Conservation (phyloP, 805 yeast genomes). For the Metschnikowia peoriensis region DNA sequence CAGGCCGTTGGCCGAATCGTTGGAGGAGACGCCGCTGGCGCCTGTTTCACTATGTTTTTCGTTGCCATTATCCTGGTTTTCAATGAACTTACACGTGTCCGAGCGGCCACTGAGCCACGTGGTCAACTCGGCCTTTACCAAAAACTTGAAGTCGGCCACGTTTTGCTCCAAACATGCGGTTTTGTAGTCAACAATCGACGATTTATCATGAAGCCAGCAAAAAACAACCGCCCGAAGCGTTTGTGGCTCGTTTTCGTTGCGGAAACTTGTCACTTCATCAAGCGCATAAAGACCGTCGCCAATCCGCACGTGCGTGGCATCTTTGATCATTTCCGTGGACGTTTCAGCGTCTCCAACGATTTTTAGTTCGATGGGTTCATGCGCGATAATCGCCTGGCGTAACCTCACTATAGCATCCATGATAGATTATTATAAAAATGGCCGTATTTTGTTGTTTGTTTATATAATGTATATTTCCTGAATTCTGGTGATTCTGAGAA, state of each 20-base stretch:
- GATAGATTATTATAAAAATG: not conserved
- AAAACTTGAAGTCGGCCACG: slow-evolving; percentile 71
- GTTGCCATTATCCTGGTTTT: slow-evolving; percentile 17
- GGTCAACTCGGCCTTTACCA: slow-evolving; percentile 80
- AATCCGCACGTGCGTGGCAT: slow-evolving; percentile 35
- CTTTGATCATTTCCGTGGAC: slow-evolving; percentile 25
- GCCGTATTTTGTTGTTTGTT: not conserved
- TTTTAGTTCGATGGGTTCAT: slow-evolving; percentile 23
- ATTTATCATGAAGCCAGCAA: slow-evolving; percentile 74
- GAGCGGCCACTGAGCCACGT: slow-evolving; percentile 77
- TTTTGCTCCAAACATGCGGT: slow-evolving; percentile 63
- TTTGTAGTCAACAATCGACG: slow-evolving; percentile 79
- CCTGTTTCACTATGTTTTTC: not conserved
- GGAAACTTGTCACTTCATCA: slow-evolving; percentile 52
- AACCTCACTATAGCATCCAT: slow-evolving; percentile 26
- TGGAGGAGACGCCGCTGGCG: not conserved
- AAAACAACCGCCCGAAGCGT: slow-evolving; percentile 62
- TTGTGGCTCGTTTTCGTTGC: slow-evolving; percentile 47
- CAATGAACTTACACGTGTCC: slow-evolving; percentile 55
- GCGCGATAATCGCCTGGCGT: slow-evolving; percentile 26
- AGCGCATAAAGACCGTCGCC: slow-evolving; percentile 32
- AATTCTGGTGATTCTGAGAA: not conserved
- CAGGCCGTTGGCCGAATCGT: too few relatives aligned
- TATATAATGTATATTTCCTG: not conserved
- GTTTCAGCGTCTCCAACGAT: slow-evolving; percentile 12